phyloP scores from a whole-genome alignment of 2,329 filamentous ascomycete genomes.

The Fusarium anguioides region DNA sequence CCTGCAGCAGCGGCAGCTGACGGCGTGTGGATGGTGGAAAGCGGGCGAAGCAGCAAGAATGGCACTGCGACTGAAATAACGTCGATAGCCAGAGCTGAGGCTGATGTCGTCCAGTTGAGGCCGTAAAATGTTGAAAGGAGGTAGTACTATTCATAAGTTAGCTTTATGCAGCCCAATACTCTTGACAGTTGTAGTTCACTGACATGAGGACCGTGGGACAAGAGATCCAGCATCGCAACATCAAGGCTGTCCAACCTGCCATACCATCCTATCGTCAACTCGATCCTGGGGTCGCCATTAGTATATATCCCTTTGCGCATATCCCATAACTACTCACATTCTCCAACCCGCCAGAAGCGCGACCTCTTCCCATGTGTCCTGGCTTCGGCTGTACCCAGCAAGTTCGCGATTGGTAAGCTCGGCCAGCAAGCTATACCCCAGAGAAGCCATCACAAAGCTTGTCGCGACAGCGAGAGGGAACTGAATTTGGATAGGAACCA shows the following conservation, averaged over 20 bases:
- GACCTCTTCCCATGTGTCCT: conserved; percentile 72
- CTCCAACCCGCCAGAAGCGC: conserved; percentile 64
- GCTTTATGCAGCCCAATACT: neutral
- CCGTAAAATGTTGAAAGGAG: conserved; percentile 83
- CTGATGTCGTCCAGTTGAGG: conserved; percentile 69
- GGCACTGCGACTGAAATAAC: conserved; percentile 76
- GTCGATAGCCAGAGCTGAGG: conserved; percentile 74
- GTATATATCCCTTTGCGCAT: neutral
- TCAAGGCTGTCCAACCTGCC: conserved; percentile 79
- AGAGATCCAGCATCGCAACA: conserved; percentile 70
- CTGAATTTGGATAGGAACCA: conserved; percentile 57
- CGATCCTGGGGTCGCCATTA: conserved; percentile 60
- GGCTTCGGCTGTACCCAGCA: conserved; percentile 71
- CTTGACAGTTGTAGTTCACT: conserved; percentile 46
- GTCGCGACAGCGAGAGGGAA: conserved; percentile 65
- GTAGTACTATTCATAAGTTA: conserved; percentile 65
- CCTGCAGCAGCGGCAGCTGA: conserved; percentile 53
- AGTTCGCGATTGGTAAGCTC: conserved; percentile 73
- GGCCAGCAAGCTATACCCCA: conserved; percentile 72
- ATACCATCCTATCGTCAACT: conserved; percentile 79
- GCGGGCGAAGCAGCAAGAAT: conserved; percentile 77
- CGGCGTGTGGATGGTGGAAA: conserved; percentile 71
- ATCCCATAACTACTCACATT: conserved; percentile 58
- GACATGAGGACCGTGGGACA: conserved; percentile 80
- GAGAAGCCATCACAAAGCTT: conserved; percentile 70